Percentiles rank a stretch among this genome's conserved stretches.
Evolutionary conservation across 352 stramenopile species (phyloP).

Genomic region (Pythium utonaiense): DNA sequence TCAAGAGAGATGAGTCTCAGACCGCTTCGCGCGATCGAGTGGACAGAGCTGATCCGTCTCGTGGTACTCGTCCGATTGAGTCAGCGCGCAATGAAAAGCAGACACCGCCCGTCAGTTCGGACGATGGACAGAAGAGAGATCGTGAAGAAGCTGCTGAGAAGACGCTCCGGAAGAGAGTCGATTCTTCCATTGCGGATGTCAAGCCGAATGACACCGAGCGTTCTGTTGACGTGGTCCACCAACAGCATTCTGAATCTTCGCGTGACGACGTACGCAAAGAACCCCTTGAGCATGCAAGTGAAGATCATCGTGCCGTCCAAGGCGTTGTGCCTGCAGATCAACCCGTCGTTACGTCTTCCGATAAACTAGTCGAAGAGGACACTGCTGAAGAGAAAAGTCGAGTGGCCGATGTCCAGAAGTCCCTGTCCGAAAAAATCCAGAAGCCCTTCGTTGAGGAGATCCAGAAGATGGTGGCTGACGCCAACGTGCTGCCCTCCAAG

Average conservation of each 20-base stretch:
- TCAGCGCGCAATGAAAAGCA: neutral
- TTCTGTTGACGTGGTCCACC: neutral
- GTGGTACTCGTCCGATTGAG: neutral
- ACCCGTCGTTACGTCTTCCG: too few relatives aligned
- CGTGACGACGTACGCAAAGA: too few relatives aligned
- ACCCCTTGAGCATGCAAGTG: too few relatives aligned
- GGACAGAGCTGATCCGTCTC: neutral
- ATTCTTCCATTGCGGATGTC: neutral
- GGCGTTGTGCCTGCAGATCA: too few relatives aligned
- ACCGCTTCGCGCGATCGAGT: neutral
- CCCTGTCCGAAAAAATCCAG: neutral
- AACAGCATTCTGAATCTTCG: too few relatives aligned
- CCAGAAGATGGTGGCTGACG: neutral
- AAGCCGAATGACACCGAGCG: neutral
- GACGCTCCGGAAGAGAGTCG: neutral
- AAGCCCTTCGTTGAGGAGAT: neutral
- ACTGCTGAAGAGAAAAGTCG: neutral
- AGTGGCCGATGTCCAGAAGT: neutral
- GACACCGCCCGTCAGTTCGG: neutral
- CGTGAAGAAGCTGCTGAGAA: neutral
- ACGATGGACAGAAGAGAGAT: neutral
- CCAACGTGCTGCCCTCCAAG: too few relatives aligned
- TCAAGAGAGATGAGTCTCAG: constrained; percentile 5
- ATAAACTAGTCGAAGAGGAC: too few relatives aligned
- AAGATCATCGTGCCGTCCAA: too few relatives aligned